Percentiles rank a stretch among this genome's conserved stretches.
These are phyloP conservation scores for Phytophthora ohioensis DNA, from an alignment of 352 stramenopile genomes.

Conservation along the genomic window DNA sequence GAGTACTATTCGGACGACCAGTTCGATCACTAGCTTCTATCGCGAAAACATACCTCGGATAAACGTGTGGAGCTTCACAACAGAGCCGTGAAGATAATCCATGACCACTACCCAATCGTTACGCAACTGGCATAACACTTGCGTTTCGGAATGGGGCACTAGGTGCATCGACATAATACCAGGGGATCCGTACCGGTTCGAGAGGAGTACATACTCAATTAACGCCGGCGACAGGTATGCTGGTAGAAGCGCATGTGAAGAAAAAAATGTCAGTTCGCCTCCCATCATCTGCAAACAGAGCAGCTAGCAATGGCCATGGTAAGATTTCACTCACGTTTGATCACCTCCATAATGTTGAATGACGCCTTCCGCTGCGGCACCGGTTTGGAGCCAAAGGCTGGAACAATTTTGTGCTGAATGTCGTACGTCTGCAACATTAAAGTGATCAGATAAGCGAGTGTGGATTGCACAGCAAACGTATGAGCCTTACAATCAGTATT, in stretches of 20 bases:
- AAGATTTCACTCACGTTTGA: constrained; percentile 51
- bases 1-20: not conserved
- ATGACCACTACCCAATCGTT: constrained; percentile 80
- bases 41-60: constrained; percentile 45
- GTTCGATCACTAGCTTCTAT: not conserved
- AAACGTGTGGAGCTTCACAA: constrained; percentile 71
- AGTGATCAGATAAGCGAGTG: not conserved
- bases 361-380: constrained; percentile 57
- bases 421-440: constrained; percentile 61
- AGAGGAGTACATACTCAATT: constrained; percentile 42
- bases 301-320: not conserved
- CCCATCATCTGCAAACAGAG: not conserved
- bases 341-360: constrained; percentile 55
- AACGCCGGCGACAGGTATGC: constrained; percentile 40
- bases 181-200: constrained; percentile 35
- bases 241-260: constrained; percentile 14
- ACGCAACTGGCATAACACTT: constrained; percentile 69
- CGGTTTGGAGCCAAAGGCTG: constrained; percentile 70
- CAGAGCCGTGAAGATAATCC: constrained; percentile 45
- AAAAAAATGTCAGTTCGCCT: constrained; percentile 13
- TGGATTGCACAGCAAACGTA: not conserved
- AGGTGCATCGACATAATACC: constrained; percentile 58
- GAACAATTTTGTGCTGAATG: constrained; percentile 64
- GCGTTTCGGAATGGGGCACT: constrained; percentile 40
- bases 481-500: constrained; percentile 54